Evolutionary conservation across 441 rosid genomes (phyloP).

Genomic region (Gossypium trilobum): DNA sequence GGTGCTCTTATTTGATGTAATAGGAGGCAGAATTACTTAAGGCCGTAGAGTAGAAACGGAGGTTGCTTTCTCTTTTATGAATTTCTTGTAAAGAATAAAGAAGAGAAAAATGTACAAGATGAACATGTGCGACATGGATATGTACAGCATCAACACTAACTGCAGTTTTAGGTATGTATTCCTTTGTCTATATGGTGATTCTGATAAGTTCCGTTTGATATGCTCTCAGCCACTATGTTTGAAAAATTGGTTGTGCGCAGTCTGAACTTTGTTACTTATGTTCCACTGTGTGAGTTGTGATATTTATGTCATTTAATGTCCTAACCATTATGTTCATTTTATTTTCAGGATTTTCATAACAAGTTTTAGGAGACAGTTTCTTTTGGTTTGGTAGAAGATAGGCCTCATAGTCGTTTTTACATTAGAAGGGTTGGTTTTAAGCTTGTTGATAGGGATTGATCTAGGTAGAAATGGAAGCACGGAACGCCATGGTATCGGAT

Average conservation of each 20-base stretch:
- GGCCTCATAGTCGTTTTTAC: background rate
- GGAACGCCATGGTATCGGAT: conserved; percentile 72
- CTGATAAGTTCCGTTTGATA: background rate
- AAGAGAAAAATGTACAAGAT: conserved; percentile 23
- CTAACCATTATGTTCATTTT: background rate
- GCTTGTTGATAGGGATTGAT: conserved; percentile 35
- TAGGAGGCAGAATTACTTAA: conserved; percentile 37
- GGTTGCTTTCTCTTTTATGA: conserved; percentile 35
- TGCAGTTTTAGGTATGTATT: conserved; percentile 42
- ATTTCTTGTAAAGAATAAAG: conserved; percentile 21
- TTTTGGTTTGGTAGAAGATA: conserved; percentile 26
- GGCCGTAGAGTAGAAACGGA: conserved; percentile 34
- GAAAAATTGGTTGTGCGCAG: background rate
- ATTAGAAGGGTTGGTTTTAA: background rate
- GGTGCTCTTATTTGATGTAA: conserved; percentile 18
- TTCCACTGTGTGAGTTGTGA: background rate
- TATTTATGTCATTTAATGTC: background rate
- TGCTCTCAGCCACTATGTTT: background rate
- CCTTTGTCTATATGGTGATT: background rate
- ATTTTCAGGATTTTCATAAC: conserved; percentile 1
- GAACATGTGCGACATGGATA: conserved; percentile 26
- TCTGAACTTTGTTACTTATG: background rate
- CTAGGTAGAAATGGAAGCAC: conserved; percentile 62
- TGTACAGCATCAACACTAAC: conserved; percentile 36
- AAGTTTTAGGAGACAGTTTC: conserved; percentile 1